Conservation (phyloP, 179 eudicot species). For the Beta macrorhiza region DNA sequence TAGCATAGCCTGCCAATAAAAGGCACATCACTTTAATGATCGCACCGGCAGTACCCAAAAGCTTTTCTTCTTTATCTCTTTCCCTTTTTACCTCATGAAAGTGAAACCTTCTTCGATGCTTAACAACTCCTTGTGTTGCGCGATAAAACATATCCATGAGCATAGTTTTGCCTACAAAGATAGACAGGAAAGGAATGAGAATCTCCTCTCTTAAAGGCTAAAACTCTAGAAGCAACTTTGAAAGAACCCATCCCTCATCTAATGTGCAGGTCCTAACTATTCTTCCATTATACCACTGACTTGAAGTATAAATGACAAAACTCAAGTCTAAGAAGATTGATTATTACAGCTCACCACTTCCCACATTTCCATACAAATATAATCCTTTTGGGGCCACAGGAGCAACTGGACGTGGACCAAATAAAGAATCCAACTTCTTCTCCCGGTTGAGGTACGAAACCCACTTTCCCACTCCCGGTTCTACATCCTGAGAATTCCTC, state of each 20-base stretch:
- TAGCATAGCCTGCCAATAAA: slow-evolving; percentile 81
- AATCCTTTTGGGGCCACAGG: slow-evolving; percentile 94
- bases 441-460: slow-evolving; percentile 90
- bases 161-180: slow-evolving; percentile 85
- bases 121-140: slow-evolving; percentile 83
- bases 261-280: background rate
- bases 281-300: slow-evolving; percentile 2
- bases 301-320: background rate
- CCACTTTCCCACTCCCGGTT: slow-evolving; percentile 93
- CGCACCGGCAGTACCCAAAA: background rate
- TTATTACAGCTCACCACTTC: slow-evolving; percentile 61
- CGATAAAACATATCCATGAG: slow-evolving; percentile 95
- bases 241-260: slow-evolving; percentile 14
- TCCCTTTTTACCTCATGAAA: slow-evolving; percentile 72
- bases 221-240: slow-evolving; percentile 1
- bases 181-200: slow-evolving; percentile 19
- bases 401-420: slow-evolving; percentile 71
- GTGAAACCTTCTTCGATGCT: slow-evolving; percentile 85
- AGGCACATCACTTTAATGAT: slow-evolving; percentile 10
- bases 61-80: background rate
- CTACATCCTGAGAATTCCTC: slow-evolving; percentile 54
- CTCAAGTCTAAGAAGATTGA: slow-evolving; percentile 1
- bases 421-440: slow-evolving; percentile 66
- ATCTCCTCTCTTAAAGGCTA: background rate
- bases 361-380: slow-evolving; percentile 90